Percentiles rank a stretch among this genome's conserved stretches.
These are phyloP conservation scores for Galeopsis tetrahit DNA, from an alignment of 257 asterid species.

Conservation along the genomic window DNA sequence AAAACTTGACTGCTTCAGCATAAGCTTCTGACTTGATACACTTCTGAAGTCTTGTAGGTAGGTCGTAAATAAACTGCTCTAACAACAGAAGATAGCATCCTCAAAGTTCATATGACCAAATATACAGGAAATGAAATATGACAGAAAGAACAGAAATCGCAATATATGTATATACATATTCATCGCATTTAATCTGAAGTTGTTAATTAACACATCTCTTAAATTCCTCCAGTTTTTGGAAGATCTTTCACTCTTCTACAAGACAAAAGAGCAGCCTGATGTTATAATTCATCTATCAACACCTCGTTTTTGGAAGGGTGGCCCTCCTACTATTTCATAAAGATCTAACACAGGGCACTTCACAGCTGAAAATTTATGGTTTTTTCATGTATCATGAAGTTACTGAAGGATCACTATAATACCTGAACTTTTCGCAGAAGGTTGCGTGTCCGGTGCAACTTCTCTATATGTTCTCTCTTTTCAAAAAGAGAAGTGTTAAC, in stretches of 20 bases:
- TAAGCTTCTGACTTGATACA: constrained; percentile 96
- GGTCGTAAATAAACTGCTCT: constrained; percentile 97
- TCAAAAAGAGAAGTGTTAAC: constrained; percentile 94
- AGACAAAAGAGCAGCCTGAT: constrained; percentile 23
- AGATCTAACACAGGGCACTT: neutral
- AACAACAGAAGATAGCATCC: constrained; percentile 48
- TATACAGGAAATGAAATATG: constrained; percentile 27
- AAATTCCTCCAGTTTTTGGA: constrained; percentile 16
- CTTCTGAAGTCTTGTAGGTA: constrained; percentile 88
- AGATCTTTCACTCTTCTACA: constrained; percentile 30
- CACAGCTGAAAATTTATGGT: constrained; percentile 11
- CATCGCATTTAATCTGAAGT: constrained; percentile 9
- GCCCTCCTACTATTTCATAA: constrained; percentile 3
- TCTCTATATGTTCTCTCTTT: constrained; percentile 98
- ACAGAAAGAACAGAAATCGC: neutral
- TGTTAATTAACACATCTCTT: constrained; percentile 5
- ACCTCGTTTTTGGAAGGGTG: neutral
- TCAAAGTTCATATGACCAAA: constrained; percentile 46
- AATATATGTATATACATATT: neutral
- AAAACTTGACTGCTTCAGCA: constrained; percentile 93
- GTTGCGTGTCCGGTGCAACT: constrained; percentile 94
- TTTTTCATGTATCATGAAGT: constrained; percentile 1
- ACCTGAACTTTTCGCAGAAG: constrained; percentile 98
- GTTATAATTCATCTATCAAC: constrained; percentile 8
- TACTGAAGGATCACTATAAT: constrained; percentile 31